These are phyloP conservation scores for Chytriomyces sp. DNA, from an alignment of 192 early-diverging fungal genomes.

Conservation along the genomic window DNA sequence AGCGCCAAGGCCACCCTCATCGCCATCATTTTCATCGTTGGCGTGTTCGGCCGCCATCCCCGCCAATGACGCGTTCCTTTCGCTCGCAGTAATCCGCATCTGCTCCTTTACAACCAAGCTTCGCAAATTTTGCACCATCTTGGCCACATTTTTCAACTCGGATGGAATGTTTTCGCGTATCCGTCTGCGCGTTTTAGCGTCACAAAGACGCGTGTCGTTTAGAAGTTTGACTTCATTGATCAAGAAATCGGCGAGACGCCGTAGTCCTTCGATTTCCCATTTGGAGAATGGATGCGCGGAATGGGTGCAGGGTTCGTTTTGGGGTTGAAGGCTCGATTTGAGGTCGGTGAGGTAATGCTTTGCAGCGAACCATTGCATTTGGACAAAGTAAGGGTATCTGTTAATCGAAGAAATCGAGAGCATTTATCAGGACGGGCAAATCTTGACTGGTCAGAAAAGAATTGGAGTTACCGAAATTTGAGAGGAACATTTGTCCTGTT, in stretches of 20 bases:
- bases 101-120: not conserved
- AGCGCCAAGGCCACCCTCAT: not conserved
- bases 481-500: conserved; percentile 75
- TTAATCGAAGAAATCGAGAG: not conserved
- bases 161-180: conserved; percentile 45
- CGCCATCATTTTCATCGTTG: not conserved
- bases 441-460: not conserved
- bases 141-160: conserved; percentile 48
- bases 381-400: conserved; percentile 81
- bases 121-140: conserved; percentile 41
- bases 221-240: conserved; percentile 26
- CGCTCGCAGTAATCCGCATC: not conserved
- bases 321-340: conserved; percentile 11
- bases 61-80: not conserved
- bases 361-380: conserved; percentile 83
- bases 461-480: conserved; percentile 64
- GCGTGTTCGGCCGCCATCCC: too few species aligned
- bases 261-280: conserved; percentile 64
- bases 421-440: too few species aligned
- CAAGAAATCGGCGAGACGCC: conserved; percentile 56
- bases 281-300: conserved; percentile 15
- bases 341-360: conserved; percentile 63
- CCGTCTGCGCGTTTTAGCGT: conserved; percentile 32
- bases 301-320: not conserved
- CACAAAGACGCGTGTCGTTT: conserved; percentile 3